Evolutionary conservation across 768 basidiomycete species (phyloP).

Genomic region (Artomyces pyxidatus): DNA sequence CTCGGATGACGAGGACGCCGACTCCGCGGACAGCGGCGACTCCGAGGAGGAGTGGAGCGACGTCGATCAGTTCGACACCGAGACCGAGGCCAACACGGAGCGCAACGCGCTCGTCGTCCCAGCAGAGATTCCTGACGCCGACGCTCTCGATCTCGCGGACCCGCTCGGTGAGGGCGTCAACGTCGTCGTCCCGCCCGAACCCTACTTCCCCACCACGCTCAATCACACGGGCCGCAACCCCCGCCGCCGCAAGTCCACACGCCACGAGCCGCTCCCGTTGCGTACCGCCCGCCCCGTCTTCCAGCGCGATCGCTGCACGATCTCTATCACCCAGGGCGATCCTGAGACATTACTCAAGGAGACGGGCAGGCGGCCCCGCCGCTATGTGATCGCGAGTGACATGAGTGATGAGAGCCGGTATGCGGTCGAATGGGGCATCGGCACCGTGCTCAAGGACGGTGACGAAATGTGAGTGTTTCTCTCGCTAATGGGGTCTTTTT

Average conservation of each 20-base stretch:
- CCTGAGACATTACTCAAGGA: conserved; percentile 46
- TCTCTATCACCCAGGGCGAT: conserved; percentile 81
- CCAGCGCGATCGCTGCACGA: conserved; percentile 87
- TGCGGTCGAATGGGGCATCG: conserved; percentile 97
- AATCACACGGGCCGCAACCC: conserved; percentile 33
- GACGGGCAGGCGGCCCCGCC: conserved; percentile 46
- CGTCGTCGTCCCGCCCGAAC: conserved; percentile 76
- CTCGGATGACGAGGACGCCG: conserved; percentile 33
- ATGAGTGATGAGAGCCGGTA: conserved; percentile 90
- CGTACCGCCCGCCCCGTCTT: conserved; percentile 74
- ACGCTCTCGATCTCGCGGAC: conserved; percentile 50
- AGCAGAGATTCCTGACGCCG: conserved; percentile 43
- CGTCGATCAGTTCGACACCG: conserved; percentile 61
- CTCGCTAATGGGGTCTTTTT: background rate
- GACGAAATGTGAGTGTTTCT: conserved; percentile 63
- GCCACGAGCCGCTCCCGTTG: conserved; percentile 57
- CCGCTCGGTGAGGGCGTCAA: conserved; percentile 91
- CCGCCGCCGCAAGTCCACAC: conserved; percentile 53
- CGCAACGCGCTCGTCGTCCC: conserved; percentile 58
- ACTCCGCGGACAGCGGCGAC: conserved; percentile 48
- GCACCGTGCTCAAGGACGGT: conserved; percentile 89
- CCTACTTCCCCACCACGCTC: conserved; percentile 71
- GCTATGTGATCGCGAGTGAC: conserved; percentile 90
- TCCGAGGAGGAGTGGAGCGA: conserved; percentile 52
- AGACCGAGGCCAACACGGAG: conserved; percentile 86